Conservation (phyloP, 208 protist genomes). For the Trypanosoma rangeli region DNA sequence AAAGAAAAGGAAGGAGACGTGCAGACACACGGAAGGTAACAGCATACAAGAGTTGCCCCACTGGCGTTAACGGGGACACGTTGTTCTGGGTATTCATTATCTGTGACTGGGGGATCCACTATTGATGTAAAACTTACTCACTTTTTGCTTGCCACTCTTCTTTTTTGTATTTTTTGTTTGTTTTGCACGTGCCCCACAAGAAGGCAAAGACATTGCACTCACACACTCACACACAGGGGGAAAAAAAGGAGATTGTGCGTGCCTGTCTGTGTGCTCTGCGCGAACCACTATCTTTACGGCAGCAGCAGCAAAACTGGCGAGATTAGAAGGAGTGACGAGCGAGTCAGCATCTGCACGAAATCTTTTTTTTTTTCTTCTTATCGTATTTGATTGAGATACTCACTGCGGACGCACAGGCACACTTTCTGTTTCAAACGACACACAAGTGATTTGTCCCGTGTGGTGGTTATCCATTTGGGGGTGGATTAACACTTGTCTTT, state of each 20-base stretch:
- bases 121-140: not conserved
- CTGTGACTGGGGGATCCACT: not conserved
- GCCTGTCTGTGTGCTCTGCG: not conserved
- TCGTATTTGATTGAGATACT: not conserved
- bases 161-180: conserved; percentile 8
- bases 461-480: too few species aligned
- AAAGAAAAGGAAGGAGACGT: not conserved
- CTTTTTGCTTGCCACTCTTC: not conserved
- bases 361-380: not conserved
- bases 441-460: too few species aligned
- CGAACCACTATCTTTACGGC: not conserved
- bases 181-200: not conserved
- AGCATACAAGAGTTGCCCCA: not conserved
- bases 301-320: not conserved
- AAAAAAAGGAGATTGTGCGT: not conserved
- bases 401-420: too few species aligned
- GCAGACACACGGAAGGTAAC: not conserved
- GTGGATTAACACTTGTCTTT: too few species aligned
- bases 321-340: not conserved
- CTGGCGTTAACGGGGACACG: not conserved
- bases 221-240: not conserved
- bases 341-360: too few species aligned
- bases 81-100: not conserved
- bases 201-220: not conserved
- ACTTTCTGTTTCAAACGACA: too few species aligned